A percentile compares a stretch with the other conserved stretches of the same genome.
Evolutionary conservation across 176 grass and related monocot species (phyloP).

Genomic region (Zea luxurians): DNA sequence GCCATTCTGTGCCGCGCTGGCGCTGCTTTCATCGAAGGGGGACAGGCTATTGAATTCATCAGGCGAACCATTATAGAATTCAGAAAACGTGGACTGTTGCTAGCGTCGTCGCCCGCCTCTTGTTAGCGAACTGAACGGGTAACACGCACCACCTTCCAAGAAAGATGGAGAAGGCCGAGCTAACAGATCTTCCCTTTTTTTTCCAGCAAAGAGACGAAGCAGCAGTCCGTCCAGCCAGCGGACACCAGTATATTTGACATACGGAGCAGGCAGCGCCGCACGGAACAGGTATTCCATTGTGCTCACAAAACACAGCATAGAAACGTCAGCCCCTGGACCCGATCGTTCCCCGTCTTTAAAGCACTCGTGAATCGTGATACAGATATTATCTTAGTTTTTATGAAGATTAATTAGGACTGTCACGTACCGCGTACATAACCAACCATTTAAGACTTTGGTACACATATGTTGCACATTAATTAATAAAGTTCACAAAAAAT

Average conservation of each 20-base stretch:
- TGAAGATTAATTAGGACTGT: too few relatives aligned
- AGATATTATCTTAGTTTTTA: too few relatives aligned
- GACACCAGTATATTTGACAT: neutral
- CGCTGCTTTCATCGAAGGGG: too few relatives aligned
- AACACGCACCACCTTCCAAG: neutral
- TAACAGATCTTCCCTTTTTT: neutral
- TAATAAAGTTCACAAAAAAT: too few relatives aligned
- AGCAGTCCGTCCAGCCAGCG: neutral
- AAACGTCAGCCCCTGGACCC: constrained; percentile 44
- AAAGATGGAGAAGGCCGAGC: neutral
- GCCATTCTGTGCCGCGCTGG: too few relatives aligned
- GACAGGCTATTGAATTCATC: neutral
- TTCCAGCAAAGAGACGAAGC: constrained; percentile 20
- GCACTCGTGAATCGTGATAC: too few relatives aligned
- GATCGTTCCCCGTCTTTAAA: neutral
- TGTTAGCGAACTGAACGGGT: neutral
- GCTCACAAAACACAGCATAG: constrained; percentile 29
- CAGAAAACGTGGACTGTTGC: neutral
- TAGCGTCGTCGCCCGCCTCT: neutral
- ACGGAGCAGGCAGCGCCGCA: neutral
- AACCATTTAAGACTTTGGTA: too few relatives aligned
- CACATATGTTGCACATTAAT: too few relatives aligned
- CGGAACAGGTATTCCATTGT: neutral
- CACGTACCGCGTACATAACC: too few relatives aligned
- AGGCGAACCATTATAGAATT: neutral